Evolutionary conservation across 2,329 filamentous ascomycete genomes (phyloP), one percentile per base, ranked within the genome.

Genomic region (Thielaviopsis cerberus): DNA sequence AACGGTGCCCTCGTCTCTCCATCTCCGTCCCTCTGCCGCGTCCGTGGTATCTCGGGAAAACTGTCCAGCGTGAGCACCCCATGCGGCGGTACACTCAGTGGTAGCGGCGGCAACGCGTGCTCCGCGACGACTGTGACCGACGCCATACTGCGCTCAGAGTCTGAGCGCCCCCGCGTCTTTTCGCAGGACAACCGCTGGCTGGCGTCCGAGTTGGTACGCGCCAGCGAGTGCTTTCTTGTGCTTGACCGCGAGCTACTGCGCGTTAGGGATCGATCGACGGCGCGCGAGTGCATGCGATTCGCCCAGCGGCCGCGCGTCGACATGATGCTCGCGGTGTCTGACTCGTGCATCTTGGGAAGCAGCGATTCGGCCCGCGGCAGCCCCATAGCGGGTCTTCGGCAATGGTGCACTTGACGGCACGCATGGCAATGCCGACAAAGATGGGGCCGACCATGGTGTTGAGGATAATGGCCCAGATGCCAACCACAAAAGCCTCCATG

Each of bases 391-490:
- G 59, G 24, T 60, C 41, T 24, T 57, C 11, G 34, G 58, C 37
- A 8, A 59, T 22, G 26, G 51, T 25, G 26, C 25, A 17, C 30
- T 55, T 45, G 24, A 52, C 53, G 52, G 45, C 25, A 15, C 48
- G 59, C 59, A 78, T 73, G 4, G 76, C 67, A 0, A 76, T 59
- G 0, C 77, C 77, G 13, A 79, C 73, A n/a, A 67, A 67, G 0
- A 80, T 64, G 0, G 77, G 77, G 0, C 77, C 77, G 13, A 77
- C 61, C n/a, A 79, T 67, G 0, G 77, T 80, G 63, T 76, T 79
- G 1, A 81, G 66, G 1, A 79, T 69, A 13, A 80, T 78, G 1
- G 76, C 77, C 77, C 76, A 80, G 0, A 76, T 76, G 1, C 75
- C 73, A 0, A 77, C 69, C 2, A 80, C 66, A 60, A 77, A 80